Evolutionary conservation across 441 rosid species (phyloP).

Genomic region (Melastoma candidum): DNA sequence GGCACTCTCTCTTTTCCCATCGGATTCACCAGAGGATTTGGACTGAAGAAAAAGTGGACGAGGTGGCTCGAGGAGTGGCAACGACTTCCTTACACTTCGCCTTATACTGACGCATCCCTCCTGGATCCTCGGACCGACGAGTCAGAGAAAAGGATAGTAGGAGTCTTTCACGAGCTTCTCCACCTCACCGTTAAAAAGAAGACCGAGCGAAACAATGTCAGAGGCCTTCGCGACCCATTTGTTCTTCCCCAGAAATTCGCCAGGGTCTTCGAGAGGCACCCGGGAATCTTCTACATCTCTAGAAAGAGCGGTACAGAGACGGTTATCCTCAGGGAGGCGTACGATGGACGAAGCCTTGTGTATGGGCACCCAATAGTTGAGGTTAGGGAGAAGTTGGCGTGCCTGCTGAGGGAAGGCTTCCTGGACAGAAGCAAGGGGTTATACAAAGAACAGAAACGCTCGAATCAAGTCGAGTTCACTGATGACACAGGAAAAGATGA

Average conservation of each 20-base stretch:
- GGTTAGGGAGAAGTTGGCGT: conserved; percentile 33
- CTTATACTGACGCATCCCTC: conserved; percentile 48
- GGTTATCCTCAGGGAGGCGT: conserved; percentile 71
- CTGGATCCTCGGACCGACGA: conserved; percentile 75
- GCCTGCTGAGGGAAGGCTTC: conserved; percentile 49
- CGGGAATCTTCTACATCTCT: conserved; percentile 77
- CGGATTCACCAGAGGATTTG: conserved; percentile 72
- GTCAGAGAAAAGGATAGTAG: conserved; percentile 80
- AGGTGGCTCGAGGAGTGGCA: conserved; percentile 87
- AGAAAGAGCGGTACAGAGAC: conserved; percentile 55
- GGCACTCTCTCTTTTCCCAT: conserved; percentile 49
- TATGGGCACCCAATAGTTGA: conserved; percentile 49
- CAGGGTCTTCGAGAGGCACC: conserved; percentile 77
- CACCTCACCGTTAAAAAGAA: conserved; percentile 57
- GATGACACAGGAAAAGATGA: not conserved
- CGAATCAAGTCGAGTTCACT: conserved; percentile 10
- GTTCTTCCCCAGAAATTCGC: conserved; percentile 73
- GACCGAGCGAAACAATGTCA: conserved; percentile 61
- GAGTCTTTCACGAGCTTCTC: conserved; percentile 81
- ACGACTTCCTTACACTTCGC: conserved; percentile 69
- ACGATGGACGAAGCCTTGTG: conserved; percentile 36
- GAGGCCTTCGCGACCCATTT: conserved; percentile 65
- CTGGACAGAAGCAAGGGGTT: conserved; percentile 57
- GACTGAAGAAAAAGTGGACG: conserved; percentile 68
- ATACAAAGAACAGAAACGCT: conserved; percentile 18